Evolutionary conservation across 306 rosid genomes (phyloP).

Genomic region (Dryas drummondii): DNA sequence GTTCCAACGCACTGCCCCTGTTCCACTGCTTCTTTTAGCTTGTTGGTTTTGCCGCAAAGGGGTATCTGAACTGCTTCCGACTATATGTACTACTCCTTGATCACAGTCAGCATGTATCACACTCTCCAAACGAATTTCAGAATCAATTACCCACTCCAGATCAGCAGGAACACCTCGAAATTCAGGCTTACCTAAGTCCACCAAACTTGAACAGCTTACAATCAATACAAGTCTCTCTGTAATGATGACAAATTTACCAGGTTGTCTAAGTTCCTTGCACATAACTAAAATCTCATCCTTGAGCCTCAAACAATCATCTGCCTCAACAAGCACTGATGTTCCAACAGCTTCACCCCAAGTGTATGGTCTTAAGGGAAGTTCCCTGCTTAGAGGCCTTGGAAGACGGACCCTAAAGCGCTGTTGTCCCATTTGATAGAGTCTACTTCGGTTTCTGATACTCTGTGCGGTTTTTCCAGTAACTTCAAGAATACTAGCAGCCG

Average conservation of each 20-base stretch:
- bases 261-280: conserved; percentile 82
- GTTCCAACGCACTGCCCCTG: conserved; percentile 50
- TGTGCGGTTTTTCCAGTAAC: conserved; percentile 91
- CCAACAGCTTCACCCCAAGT: conserved; percentile 96
- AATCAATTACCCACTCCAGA: conserved; percentile 67
- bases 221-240: conserved; percentile 60
- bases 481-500: conserved; percentile 96
- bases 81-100: conserved; percentile 64
- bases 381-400: conserved; percentile 67
- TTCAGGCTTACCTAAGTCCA: conserved; percentile 70
- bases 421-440: conserved; percentile 55
- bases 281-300: conserved; percentile 64
- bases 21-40: conserved; percentile 46
- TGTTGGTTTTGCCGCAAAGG: conserved; percentile 51
- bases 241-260: conserved; percentile 71
- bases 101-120: conserved; percentile 63
- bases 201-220: conserved; percentile 58
- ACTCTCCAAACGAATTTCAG: conserved; percentile 74
- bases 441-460: conserved; percentile 88
- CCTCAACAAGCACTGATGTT: conserved; percentile 62
- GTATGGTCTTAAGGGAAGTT: conserved; percentile 68
- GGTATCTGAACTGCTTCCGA: conserved; percentile 75
- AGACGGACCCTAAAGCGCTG: conserved; percentile 65
- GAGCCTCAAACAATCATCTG: conserved; percentile 57
- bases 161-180: conserved; percentile 70